Percentiles rank a stretch among this genome's conserved stretches.
Conservation (phyloP, 768 basidiomycete genomes). For the Suillus paluster region DNA sequence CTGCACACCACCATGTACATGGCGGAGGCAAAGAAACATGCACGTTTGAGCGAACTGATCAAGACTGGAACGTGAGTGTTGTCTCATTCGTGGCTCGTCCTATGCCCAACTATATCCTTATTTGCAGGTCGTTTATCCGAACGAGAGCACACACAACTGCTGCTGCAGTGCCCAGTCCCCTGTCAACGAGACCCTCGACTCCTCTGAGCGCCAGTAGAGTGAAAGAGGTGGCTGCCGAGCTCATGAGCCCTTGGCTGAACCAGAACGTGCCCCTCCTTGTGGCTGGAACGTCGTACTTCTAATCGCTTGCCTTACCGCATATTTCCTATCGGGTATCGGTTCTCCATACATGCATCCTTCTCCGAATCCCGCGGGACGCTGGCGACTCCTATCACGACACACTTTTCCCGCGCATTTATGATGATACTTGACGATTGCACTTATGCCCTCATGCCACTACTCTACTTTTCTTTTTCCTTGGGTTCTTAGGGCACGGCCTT, state of each 20-base stretch:
- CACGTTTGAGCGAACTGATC: conserved; percentile 56
- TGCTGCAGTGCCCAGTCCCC: conserved; percentile 18
- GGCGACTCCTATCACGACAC: neutral
- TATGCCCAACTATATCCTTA: conserved; percentile 4
- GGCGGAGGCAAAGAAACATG: conserved; percentile 56
- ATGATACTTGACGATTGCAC: neutral
- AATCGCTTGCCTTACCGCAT: neutral
- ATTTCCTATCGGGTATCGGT: neutral
- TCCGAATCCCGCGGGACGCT: neutral
- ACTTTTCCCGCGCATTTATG: neutral
- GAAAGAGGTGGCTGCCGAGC: conserved; percentile 63
- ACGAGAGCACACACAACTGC: conserved; percentile 41
- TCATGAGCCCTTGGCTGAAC: conserved; percentile 13
- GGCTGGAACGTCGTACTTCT: neutral
- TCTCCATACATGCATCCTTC: neutral
- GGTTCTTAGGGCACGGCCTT: too few species aligned
- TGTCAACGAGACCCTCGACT: conserved; percentile 17
- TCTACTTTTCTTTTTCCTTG: neutral
- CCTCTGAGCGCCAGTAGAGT: conserved; percentile 64
- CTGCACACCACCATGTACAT: conserved; percentile 59
- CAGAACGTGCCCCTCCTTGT: neutral
- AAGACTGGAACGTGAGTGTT: conserved; percentile 53
- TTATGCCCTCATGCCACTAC: neutral
- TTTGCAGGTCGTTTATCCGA: conserved; percentile 37
- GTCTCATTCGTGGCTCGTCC: conserved; percentile 11